These are phyloP conservation scores for Euphrasia arctica DNA, from an alignment of 305 asterid genomes.

Conservation along the genomic window DNA sequence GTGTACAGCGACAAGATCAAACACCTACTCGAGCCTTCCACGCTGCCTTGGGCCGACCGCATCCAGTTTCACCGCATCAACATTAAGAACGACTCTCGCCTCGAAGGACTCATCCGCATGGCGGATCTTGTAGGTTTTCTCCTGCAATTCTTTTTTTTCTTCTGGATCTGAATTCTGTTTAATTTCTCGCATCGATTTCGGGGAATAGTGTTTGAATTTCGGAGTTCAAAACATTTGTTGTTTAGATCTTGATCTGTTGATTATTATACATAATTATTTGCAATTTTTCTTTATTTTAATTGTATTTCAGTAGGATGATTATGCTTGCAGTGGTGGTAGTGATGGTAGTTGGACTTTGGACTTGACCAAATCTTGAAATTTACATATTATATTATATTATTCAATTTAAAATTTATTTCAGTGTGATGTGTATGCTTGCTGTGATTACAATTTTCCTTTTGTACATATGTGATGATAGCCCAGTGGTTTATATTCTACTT, in stretches of 20 bases:
- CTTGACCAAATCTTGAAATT: too few species aligned
- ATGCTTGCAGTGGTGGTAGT: too few species aligned
- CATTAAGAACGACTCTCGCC: too few species aligned
- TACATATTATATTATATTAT: neutral
- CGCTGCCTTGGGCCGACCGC: too few species aligned
- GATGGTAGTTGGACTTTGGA: too few species aligned
- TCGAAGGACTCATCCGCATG: slow-evolving; percentile 90
- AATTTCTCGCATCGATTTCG: neutral
- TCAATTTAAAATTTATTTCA: neutral
- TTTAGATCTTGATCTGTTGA: slow-evolving; percentile 24
- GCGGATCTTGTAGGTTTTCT: slow-evolving; percentile 73
- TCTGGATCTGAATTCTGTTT: slow-evolving; percentile 32
- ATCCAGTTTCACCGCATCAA: too few species aligned
- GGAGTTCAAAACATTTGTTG: slow-evolving; percentile 8
- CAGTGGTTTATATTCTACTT: neutral
- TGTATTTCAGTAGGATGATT: slow-evolving; percentile 2
- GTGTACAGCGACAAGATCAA: slow-evolving; percentile 87
- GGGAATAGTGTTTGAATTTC: slow-evolving; percentile 14
- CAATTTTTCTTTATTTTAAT: slow-evolving; percentile 6
- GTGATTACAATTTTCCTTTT: slow-evolving; percentile 1
- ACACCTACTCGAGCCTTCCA: too few species aligned
- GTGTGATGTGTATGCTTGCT: neutral
- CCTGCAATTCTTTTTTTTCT: neutral
- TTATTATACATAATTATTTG: neutral
- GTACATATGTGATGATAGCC: too few species aligned